Evolutionary conservation across 768 basidiomycete species (phyloP).

Genomic region (Amanita rimosa): DNA sequence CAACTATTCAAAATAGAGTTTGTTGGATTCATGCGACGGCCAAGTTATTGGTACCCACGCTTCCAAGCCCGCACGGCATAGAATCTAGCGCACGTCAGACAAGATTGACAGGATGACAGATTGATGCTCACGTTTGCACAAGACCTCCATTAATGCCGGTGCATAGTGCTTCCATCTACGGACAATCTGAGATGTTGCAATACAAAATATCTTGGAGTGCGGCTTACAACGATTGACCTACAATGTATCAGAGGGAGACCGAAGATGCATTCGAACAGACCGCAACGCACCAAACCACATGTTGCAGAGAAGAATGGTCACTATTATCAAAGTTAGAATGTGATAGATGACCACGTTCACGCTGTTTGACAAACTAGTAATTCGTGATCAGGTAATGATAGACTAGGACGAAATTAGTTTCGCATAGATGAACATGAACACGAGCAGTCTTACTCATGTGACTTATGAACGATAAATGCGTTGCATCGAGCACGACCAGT

Average conservation of each 20-base stretch:
- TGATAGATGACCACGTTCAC: no score
- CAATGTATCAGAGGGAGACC: not conserved
- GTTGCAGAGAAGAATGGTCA: slow-evolving; percentile 13
- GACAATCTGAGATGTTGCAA: not conserved
- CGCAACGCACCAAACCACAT: slow-evolving; percentile 16
- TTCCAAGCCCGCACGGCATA: slow-evolving; percentile 37
- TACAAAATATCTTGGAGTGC: not conserved
- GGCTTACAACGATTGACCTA: slow-evolving; percentile 29
- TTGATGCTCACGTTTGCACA: slow-evolving; percentile 33
- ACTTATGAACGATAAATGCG: slow-evolving; percentile 35
- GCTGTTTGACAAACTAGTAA: slow-evolving; percentile 19
- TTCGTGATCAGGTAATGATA: slow-evolving; percentile 38
- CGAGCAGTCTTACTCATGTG: slow-evolving; percentile 25
- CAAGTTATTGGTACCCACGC: slow-evolving; percentile 16
- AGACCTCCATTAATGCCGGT: slow-evolving; percentile 37
- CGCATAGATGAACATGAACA: not conserved
- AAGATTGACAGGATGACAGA: not conserved
- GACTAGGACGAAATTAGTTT: slow-evolving; percentile 17
- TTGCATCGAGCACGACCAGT: slow-evolving; percentile 31
- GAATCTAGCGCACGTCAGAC: slow-evolving; percentile 22
- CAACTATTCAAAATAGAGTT: slow-evolving; percentile 18
- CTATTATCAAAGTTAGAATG: slow-evolving; percentile 9
- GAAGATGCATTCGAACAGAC: slow-evolving; percentile 2
- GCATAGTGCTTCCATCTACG: slow-evolving; percentile 33
- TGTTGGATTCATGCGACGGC: no score